A percentile compares a stretch with the other conserved stretches of the same genome.
These are phyloP conservation scores for Senna tora DNA, from an alignment of 306 rosid genomes.

Conservation along the genomic window DNA sequence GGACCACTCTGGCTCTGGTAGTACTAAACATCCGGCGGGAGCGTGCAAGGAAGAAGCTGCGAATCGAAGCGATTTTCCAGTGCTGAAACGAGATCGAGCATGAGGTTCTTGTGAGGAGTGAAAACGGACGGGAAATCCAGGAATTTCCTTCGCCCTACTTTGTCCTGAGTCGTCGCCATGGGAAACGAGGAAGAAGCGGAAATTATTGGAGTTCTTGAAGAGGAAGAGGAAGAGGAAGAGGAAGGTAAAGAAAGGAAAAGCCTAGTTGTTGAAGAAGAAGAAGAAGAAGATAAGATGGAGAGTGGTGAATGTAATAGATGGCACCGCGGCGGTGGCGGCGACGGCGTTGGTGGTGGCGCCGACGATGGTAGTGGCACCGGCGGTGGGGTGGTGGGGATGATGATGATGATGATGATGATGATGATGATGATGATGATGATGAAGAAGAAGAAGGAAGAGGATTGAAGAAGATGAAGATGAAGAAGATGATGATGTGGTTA, in stretches of 20 bases:
- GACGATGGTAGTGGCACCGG: too few relatives aligned
- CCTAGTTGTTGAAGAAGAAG: too few relatives aligned
- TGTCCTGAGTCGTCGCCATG: constrained; percentile 50
- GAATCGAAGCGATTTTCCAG: constrained; percentile 62
- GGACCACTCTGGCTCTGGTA: constrained; percentile 49
- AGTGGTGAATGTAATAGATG: constrained; percentile 28
- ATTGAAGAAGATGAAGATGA: too few relatives aligned
- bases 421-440: too few relatives aligned
- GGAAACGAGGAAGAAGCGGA: constrained; percentile 35
- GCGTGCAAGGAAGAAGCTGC: constrained; percentile 72
- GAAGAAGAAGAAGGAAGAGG: too few relatives aligned
- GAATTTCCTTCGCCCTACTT: constrained; percentile 51
- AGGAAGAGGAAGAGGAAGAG: too few relatives aligned
- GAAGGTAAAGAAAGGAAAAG: constrained; percentile 9
- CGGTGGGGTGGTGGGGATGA: too few relatives aligned
- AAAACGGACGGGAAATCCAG: constrained; percentile 73
- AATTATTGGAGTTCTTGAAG: constrained; percentile 35
- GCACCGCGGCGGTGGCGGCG: too few relatives aligned
- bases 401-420: too few relatives aligned
- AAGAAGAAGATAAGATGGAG: constrained; percentile 39
- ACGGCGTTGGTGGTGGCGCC: too few relatives aligned
- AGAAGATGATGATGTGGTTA: too few relatives aligned
- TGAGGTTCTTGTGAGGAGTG: constrained; percentile 58
- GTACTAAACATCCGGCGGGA: constrained; percentile 65
- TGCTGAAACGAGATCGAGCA: constrained; percentile 62